These are phyloP conservation scores for Hemisphaericaspora subhashii DNA, from an alignment of 1,139 yeast genomes.

Conservation along the genomic window DNA sequence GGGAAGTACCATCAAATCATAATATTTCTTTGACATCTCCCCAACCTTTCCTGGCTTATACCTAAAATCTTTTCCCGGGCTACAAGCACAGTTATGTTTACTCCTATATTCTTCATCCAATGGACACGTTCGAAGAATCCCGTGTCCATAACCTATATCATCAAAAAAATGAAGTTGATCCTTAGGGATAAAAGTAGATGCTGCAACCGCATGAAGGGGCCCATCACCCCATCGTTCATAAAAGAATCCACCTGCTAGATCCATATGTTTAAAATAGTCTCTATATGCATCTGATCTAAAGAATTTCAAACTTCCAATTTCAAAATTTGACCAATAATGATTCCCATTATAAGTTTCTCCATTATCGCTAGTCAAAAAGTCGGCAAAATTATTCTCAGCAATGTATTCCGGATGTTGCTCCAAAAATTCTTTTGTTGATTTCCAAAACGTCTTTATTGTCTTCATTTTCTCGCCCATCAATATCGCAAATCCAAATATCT, in stretches of 20 bases:
- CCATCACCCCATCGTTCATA: constrained; percentile 97
- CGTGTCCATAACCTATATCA: constrained; percentile 81
- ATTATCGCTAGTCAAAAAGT: constrained; percentile 54
- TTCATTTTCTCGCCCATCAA: constrained; percentile 55
- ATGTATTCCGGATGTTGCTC: constrained; percentile 40
- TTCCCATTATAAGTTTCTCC: constrained; percentile 72
- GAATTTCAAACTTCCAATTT: constrained; percentile 72
- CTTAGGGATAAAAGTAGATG: constrained; percentile 63
- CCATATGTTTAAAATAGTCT: constrained; percentile 68
- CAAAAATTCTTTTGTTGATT: constrained; percentile 49
- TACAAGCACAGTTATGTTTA: too few relatives aligned
- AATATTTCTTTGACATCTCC: too few relatives aligned
- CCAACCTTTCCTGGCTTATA: too few relatives aligned
- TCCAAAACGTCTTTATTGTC: constrained; percentile 62
- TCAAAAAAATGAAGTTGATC: constrained; percentile 72
- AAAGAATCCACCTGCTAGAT: constrained; percentile 78
- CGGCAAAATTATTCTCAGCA: constrained; percentile 45
- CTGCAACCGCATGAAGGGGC: constrained; percentile 83
- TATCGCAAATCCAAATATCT: constrained; percentile 63
- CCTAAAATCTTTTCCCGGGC: too few relatives aligned
- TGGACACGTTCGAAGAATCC: too few relatives aligned
- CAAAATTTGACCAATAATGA: constrained; percentile 93
- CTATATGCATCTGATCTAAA: constrained; percentile 69
- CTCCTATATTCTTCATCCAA: too few relatives aligned
- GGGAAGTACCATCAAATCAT: too few relatives aligned